Base-by-base conservation (phyloP, 495 filamentous ascomycete species). In the Thozetella sp. region DNA sequence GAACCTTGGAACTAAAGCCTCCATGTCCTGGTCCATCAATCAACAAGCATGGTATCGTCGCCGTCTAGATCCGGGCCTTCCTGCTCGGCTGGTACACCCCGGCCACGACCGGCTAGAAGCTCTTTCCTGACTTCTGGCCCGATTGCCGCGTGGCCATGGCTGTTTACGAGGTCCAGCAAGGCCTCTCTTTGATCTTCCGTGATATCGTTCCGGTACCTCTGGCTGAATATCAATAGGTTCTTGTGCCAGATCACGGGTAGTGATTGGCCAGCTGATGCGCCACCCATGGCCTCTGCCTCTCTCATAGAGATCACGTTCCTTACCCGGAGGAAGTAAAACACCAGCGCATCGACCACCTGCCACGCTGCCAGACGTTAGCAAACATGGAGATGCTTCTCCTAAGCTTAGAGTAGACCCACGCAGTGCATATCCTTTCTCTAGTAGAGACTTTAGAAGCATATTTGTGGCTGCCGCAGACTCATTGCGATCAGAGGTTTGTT, bases 401-500 rank as follows among this genome's bases (percentile, higher is more conserved):
- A 15, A 23, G n/a, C 1, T 2, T 22, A 19, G 22, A 22, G 17
- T 30, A 4, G 22, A 64, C 64, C 62, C 74, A 26, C 95, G 95
- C 22, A 99, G 81, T 1, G 95, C 95, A 64, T 99, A 98, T 66
- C 93, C 92, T 83, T 99, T 99, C 76, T 98, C 93, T 12, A 99
- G 77, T 54, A 99, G 85, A 19, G 89, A 85, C 59, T 90, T 89
- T 71, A 99, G 96, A 77, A 98, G 93, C 46, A 93, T 88, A 72
- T 97, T 97, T 22, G 93, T 93, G 11, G 95, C 86, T 86, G 54
- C 93, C 87, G 65, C 87, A 87, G 66, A 97, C 93, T 6, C 83
- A 84, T 24, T 80, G 82, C 13, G 43, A 48, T 89, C 74, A 19
- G 85, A 84, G 40, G 85, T 91, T 69, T 95, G 90, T 64, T 95